Conservation (phyloP, 257 asterid genomes). For the Echium plantagineum region DNA sequence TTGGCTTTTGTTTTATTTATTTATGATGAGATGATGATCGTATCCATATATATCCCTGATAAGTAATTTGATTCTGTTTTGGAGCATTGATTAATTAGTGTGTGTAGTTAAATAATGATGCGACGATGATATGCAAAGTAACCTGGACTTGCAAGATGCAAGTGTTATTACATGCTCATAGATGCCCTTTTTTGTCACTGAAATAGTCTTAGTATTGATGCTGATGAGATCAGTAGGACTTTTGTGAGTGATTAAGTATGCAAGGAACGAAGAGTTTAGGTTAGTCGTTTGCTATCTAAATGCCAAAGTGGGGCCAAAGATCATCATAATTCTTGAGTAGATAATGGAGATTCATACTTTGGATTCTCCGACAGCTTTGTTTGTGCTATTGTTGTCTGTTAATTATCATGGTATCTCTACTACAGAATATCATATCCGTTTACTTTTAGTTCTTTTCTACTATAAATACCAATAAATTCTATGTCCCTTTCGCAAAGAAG, state of each 20-base stretch:
- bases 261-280: no score
- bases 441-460: background rate
- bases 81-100: no score
- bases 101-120: background rate
- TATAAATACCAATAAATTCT: background rate
- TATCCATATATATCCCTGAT: no score
- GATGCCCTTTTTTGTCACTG: background rate
- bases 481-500: background rate
- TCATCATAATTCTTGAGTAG: background rate
- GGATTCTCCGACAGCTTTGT: background rate
- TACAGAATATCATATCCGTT: background rate
- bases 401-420: no score
- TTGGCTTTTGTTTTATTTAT: no score
- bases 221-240: background rate
- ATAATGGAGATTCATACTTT: background rate
- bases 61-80: no score
- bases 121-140: background rate
- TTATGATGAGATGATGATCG: no score
- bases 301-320: no score
- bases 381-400: no score
- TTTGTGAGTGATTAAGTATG: no score
- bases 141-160: background rate
- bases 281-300: no score
- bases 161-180: background rate
- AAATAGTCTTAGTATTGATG: background rate